Percentiles rank a stretch among this genome's conserved stretches.
These are phyloP conservation scores for Geotrichum cucujoidarum DNA, from an alignment of 1,139 yeast genomes.

Conservation along the genomic window DNA sequence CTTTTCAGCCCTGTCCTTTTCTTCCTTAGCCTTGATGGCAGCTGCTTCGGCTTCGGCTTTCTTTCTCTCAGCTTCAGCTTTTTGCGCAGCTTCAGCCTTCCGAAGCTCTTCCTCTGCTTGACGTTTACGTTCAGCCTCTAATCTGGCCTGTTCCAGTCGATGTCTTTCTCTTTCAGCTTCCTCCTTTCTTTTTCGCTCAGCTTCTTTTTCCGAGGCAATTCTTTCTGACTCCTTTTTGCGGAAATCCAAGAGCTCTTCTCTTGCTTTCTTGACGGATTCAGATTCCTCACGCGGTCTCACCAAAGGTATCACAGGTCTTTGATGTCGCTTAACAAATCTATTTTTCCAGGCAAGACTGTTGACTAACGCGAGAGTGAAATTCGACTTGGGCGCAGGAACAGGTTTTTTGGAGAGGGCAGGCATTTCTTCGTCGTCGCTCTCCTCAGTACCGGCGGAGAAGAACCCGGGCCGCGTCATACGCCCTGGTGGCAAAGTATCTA, in stretches of 20 bases:
- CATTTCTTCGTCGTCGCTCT: neutral
- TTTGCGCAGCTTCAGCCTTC: neutral
- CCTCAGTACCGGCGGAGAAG: slow-evolving; percentile 8
- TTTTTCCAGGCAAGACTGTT: slow-evolving; percentile 1
- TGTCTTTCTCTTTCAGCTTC: slow-evolving; percentile 10
- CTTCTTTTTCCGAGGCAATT: slow-evolving; percentile 8
- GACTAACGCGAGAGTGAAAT: slow-evolving; percentile 2
- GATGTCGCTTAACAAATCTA: slow-evolving; percentile 1
- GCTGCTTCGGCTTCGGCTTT: slow-evolving; percentile 12
- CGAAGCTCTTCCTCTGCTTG: slow-evolving; percentile 11
- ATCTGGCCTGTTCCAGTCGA: neutral
- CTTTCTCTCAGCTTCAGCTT: slow-evolving; percentile 8
- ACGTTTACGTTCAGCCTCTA: slow-evolving; percentile 9
- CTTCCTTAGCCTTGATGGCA: neutral
- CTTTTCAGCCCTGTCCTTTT: slow-evolving; percentile 1
- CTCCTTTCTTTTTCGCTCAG: slow-evolving; percentile 7
- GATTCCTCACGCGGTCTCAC: slow-evolving; percentile 15
- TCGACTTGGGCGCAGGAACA: neutral
- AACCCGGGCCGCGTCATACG: slow-evolving; percentile 14
- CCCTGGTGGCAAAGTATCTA: slow-evolving; percentile 11
- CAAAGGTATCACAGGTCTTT: neutral
- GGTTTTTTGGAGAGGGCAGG: neutral
- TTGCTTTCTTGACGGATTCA: slow-evolving; percentile 5
- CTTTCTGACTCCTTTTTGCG: slow-evolving; percentile 8
- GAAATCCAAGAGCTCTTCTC: slow-evolving; percentile 10